Evolutionary conservation across 306 rosid genomes (phyloP), one percentile per base, ranked within the genome.

Genomic region (Senna tora): DNA sequence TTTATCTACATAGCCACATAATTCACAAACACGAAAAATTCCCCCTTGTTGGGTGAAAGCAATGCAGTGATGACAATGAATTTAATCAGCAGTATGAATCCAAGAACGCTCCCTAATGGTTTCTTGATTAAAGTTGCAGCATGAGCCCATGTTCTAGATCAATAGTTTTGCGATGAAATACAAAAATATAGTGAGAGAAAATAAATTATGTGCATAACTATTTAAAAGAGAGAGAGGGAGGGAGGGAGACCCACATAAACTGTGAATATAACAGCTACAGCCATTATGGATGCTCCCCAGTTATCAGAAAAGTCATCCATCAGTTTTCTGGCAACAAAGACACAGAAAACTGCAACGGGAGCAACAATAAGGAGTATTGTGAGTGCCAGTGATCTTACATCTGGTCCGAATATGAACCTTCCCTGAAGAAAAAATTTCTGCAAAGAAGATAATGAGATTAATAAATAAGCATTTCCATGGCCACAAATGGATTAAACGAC

Each of bases 391-490:
- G 99, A 94, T 84, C 99, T 87, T 77, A 88, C 96, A 87, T 94
- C 99, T 21, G 99, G 99, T 72, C 99, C 99, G 47, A 94, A 94
- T 77, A 94, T 88, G 81, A 94, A 87, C 87, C 91, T 94, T n/a
- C 99, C 99, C 74, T 86, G 95, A 76, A 91, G 90, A 41, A 94
- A 85, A 77, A 94, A 94, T 83, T 87, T 94, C 99, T 94, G 96
- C 87, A 84, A 25, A 62, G 53, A 75, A 47, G 67, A 67, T 39
- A 17, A 56, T 9, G 38, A 64, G 28, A 81, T 33, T 25, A 46
- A 54, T 14, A 7, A 84, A 74, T 51, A 64, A 80, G 71, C 49
- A 79, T 34, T 55, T 65, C 19, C 62, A 39, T 19, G 51, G 51
- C 56, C 20, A 56, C 15, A 72, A 66, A 61, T 25, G 28, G 30